Percentiles rank a stretch among this genome's conserved stretches.
Evolutionary conservation across 768 basidiomycete genomes (phyloP).

Genomic region (Xerocomellus chrysenteron): DNA sequence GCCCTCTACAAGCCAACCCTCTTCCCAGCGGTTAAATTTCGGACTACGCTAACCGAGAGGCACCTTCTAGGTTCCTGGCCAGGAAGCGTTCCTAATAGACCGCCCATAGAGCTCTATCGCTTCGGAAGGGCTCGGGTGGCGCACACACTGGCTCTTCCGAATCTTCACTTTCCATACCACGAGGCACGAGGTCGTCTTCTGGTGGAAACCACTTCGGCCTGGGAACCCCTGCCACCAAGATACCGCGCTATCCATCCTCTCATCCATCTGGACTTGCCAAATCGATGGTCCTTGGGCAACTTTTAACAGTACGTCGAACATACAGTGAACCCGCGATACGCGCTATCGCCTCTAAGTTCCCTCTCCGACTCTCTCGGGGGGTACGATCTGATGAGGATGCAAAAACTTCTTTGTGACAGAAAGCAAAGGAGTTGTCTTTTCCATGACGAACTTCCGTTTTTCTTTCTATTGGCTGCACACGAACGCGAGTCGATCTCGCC

Average conservation of each 20-base stretch:
- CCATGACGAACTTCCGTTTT: not conserved
- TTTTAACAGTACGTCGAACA: constrained; percentile 3
- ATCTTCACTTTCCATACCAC: constrained; percentile 6
- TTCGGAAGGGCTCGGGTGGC: constrained; percentile 16
- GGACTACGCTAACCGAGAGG: not conserved
- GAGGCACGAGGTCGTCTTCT: constrained; percentile 22
- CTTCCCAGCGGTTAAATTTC: not conserved
- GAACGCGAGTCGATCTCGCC: constrained; percentile 27
- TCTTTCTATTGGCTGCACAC: not conserved
- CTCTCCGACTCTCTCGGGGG: not conserved
- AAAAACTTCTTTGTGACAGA: not conserved
- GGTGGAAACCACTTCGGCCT: constrained; percentile 11
- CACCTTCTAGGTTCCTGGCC: not conserved
- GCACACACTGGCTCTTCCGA: constrained; percentile 5
- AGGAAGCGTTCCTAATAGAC: constrained; percentile 1
- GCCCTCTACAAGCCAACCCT: not conserved
- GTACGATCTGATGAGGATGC: not conserved
- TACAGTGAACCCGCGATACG: constrained; percentile 13
- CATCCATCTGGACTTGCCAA: constrained; percentile 10
- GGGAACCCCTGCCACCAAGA: constrained; percentile 17
- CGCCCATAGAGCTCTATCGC: not conserved
- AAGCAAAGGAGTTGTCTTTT: not conserved
- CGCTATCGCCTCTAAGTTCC: constrained; percentile 16
- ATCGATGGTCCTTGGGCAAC: constrained; percentile 3
- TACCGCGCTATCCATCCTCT: not conserved